These are phyloP conservation scores for Ceriops tagal DNA, from an alignment of 345 rosid species.

Conservation along the genomic window DNA sequence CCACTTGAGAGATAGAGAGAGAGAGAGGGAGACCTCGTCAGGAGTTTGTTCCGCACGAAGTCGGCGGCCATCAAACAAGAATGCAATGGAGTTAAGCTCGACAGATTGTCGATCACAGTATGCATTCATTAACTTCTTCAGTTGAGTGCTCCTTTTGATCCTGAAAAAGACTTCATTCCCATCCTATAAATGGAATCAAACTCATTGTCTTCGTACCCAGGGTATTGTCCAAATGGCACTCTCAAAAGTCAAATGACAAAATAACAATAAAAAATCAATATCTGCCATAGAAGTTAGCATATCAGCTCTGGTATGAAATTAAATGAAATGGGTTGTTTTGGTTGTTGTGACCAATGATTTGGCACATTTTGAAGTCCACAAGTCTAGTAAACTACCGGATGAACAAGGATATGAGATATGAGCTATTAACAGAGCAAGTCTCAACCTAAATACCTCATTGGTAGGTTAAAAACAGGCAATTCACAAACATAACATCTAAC, in stretches of 20 bases:
- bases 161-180: constrained; percentile 84
- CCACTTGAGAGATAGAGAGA: neutral
- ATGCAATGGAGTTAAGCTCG: constrained; percentile 70
- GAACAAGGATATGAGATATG: no score
- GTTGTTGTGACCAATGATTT: no score
- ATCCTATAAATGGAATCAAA: constrained; percentile 41
- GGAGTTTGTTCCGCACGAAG: constrained; percentile 83
- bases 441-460: constrained; percentile 8
- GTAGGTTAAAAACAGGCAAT: constrained; percentile 24
- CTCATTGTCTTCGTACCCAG: neutral
- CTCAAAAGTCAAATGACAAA: neutral
- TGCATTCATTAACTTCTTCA: constrained; percentile 87
- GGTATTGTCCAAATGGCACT: neutral
- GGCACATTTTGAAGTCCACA: no score
- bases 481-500: no score
- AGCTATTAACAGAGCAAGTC: constrained; percentile 2
- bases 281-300: neutral
- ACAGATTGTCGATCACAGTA: constrained; percentile 83
- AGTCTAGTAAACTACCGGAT: no score
- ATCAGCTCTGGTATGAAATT: no score
- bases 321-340: no score
- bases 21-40: constrained; percentile 50
- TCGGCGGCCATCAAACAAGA: constrained; percentile 86
- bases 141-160: constrained; percentile 80
- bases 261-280: neutral